These are phyloP conservation scores for Kockovaella imperatae DNA, from an alignment of 768 basidiomycete species.

Conservation along the genomic window DNA sequence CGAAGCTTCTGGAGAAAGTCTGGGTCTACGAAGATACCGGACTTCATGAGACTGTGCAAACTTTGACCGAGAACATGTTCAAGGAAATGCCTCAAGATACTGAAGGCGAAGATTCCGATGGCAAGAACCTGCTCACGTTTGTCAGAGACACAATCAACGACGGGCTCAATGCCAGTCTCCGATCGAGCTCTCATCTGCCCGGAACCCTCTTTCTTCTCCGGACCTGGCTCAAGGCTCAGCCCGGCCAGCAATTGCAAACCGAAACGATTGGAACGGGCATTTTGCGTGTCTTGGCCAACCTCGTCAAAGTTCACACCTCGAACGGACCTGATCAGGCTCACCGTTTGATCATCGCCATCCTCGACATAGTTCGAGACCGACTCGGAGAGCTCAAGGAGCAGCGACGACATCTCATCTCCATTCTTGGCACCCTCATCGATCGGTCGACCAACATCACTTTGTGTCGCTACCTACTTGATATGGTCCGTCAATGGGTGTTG, in stretches of 20 bases:
- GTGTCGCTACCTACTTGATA: slow-evolving; percentile 75
- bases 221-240: slow-evolving; percentile 68
- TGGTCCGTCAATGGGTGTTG: slow-evolving; percentile 83
- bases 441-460: slow-evolving; percentile 74
- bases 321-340: slow-evolving; percentile 51
- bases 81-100: slow-evolving; percentile 69
- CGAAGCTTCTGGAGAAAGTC: slow-evolving; percentile 79
- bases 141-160: slow-evolving; percentile 68
- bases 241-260: slow-evolving; percentile 57
- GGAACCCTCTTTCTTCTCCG: slow-evolving; percentile 81
- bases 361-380: slow-evolving; percentile 76
- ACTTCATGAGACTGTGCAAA: slow-evolving; percentile 72
- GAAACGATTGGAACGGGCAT: slow-evolving; percentile 68
- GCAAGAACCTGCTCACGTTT: slow-evolving; percentile 66
- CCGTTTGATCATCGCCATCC: slow-evolving; percentile 58
- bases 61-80: slow-evolving; percentile 73
- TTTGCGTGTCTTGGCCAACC: slow-evolving; percentile 73
- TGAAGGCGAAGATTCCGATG: slow-evolving; percentile 54
- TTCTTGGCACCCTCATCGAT: slow-evolving; percentile 72
- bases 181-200: slow-evolving; percentile 49
- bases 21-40: slow-evolving; percentile 67
- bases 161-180: slow-evolving; percentile 49
- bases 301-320: slow-evolving; percentile 78
- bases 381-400: slow-evolving; percentile 80
- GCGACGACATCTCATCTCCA: slow-evolving; percentile 67